These are phyloP conservation scores for Talaromyces sp. DNA, from an alignment of 2,329 filamentous ascomycete genomes.

Conservation along the genomic window DNA sequence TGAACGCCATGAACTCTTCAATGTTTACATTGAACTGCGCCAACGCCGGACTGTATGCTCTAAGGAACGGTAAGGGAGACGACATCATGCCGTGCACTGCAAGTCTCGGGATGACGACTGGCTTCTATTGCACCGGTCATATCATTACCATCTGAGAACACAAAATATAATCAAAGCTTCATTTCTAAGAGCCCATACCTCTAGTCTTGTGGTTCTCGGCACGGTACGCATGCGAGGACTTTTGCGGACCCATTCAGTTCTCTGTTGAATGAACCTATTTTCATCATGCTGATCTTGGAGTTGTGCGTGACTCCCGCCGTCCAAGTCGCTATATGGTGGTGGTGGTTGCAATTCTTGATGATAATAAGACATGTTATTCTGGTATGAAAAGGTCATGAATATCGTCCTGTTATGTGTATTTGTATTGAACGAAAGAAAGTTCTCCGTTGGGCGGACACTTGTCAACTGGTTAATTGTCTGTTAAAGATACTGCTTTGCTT, in stretches of 20 bases:
- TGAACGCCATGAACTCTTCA: conserved; percentile 3
- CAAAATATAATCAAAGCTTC: neutral
- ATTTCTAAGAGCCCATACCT: neutral
- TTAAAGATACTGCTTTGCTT: neutral
- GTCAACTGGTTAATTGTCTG: neutral
- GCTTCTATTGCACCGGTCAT: neutral
- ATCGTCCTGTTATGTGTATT: neutral
- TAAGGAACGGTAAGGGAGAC: conserved; percentile 7
- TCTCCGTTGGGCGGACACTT: no score
- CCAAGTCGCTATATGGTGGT: neutral
- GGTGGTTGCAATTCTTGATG: neutral
- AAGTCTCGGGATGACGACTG: conserved; percentile 9
- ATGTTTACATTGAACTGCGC: neutral
- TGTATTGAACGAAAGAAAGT: neutral
- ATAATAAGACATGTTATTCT: neutral
- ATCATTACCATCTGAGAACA: neutral
- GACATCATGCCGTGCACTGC: conserved; percentile 8
- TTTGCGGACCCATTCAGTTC: neutral
- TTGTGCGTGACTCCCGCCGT: neutral
- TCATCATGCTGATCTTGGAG: neutral
- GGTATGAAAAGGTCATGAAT: neutral
- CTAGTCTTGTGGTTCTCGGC: neutral
- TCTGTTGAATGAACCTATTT: neutral
- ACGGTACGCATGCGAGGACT: neutral
- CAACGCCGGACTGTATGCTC: conserved; percentile 3